Base-by-base conservation (phyloP, 129 eudicot genomes). In the Tagetes erecta region DNA sequence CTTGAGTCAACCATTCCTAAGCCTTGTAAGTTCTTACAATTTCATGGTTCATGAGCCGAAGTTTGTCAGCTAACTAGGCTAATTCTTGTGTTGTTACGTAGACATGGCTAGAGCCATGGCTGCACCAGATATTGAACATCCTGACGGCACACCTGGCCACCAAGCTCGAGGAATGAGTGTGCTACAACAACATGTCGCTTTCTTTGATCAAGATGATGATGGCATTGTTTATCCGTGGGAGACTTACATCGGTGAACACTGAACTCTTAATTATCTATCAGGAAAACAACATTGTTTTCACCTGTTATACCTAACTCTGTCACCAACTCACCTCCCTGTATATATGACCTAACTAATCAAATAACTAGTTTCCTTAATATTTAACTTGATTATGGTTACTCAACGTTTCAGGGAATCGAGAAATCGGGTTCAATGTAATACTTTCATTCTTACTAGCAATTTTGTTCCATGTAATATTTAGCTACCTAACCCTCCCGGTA, bases 221-320 rank as follows among this genome's bases (percentile, higher is more conserved):
- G 89, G 86, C 36, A 75, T 84, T 60, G 58, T 87, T 10, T 87
- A 87, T 79, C 92, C 92, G 40, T 87, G 85, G 89, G 89, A 87
- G 52, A 80, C 89, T 72, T 87, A 68, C 72, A 10, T 38, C 0
- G 87, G 92, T 87, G 70, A 74, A 37, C 33, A 37, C 8, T 8
- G 33, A 46, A 59, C 44, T 60, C 6, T 35, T 60, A 10, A 11
- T 44, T 44, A 44, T 0, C 8, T 44, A 44, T 44, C 49, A 7
- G 2, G 9, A 20, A 20, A 20, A 44, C 10, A 7, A 44, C 2
- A 44, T 3, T n/a, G 31, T 14, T n/a, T 13, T 52, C 2, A 52
- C 8, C 6, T 12, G 58, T n/a, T 52, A 52, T 1, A 20, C 27
- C 2, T 31, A 59, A 59, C 38, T 59, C 13, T 3, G 0, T 34